Percentiles rank a stretch among this genome's conserved stretches.
These are phyloP conservation scores for Calonectria fujianensis DNA, from an alignment of 2,329 filamentous ascomycete genomes.

Conservation along the genomic window DNA sequence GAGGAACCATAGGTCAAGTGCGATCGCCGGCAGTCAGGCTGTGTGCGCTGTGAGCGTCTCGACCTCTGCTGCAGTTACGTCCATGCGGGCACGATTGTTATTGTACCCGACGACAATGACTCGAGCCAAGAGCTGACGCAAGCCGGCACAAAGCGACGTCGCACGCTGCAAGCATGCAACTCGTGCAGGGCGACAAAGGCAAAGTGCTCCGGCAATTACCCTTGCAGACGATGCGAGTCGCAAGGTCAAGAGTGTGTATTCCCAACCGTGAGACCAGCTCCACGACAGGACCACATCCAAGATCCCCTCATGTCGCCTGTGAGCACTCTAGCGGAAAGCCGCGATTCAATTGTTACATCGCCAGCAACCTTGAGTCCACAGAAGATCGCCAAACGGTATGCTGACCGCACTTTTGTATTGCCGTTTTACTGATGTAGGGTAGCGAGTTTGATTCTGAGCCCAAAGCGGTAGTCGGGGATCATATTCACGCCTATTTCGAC, in stretches of 20 bases:
- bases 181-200: constrained; percentile 60
- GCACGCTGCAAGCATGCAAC: constrained; percentile 55
- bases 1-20: constrained; percentile 50
- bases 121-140: constrained; percentile 47
- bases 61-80: constrained; percentile 44
- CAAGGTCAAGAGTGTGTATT: constrained; percentile 39
- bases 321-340: constrained; percentile 14
- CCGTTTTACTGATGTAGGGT: background rate
- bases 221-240: constrained; percentile 58
- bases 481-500: constrained; percentile 53
- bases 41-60: constrained; percentile 47
- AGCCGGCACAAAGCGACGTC: constrained; percentile 55
- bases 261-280: background rate
- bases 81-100: background rate
- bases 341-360: background rate
- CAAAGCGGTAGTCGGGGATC: constrained; percentile 23
- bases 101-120: background rate
- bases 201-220: constrained; percentile 59
- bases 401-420: accelerated
- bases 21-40: constrained; percentile 47
- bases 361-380: background rate
- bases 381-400: constrained; percentile 23
- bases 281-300: background rate
- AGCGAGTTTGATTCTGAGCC: constrained; percentile 44
- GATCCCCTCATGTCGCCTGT: constrained; percentile 38